Evolutionary conservation across 192 early-diverging fungal genomes (phyloP).

Genomic region (Linnemannia zychae): DNA sequence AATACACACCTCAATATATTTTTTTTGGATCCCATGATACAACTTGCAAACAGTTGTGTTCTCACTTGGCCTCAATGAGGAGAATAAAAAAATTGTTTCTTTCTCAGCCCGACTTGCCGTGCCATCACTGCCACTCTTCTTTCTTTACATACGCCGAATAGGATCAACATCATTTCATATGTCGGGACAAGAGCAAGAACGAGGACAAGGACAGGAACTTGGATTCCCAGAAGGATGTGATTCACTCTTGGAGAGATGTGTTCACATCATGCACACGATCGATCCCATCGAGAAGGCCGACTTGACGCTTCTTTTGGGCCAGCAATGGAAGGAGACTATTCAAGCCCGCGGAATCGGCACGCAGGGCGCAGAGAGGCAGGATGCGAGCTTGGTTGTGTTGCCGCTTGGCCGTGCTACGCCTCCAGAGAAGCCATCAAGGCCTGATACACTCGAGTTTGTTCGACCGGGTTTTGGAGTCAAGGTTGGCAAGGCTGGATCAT

Average conservation of each 20-base stretch:
- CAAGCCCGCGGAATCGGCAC: background rate
- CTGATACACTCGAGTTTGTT: slow-evolving; percentile 59
- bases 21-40: background rate
- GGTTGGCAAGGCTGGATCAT: slow-evolving; percentile 66
- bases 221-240: slow-evolving; percentile 45
- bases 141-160: background rate
- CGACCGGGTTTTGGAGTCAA: slow-evolving; percentile 56
- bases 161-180: background rate
- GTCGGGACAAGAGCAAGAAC: slow-evolving; percentile 2
- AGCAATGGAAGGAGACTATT: slow-evolving; percentile 45
- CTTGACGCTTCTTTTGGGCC: slow-evolving; percentile 41
- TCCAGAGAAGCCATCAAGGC: slow-evolving; percentile 64
- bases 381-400: background rate
- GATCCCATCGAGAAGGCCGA: slow-evolving; percentile 68
- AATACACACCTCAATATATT: background rate
- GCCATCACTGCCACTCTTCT: background rate
- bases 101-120: background rate
- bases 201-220: slow-evolving; percentile 2
- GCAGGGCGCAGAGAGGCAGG: slow-evolving; percentile 32
- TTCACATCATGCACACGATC: slow-evolving; percentile 67
- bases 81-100: slow-evolving; percentile 5
- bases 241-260: slow-evolving; percentile 62
- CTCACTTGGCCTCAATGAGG: background rate
- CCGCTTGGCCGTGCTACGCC: slow-evolving; percentile 61
- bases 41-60: no score